Base-by-base conservation (phyloP, 768 basidiomycete genomes). In the Symmetrospora coprosmae region DNA sequence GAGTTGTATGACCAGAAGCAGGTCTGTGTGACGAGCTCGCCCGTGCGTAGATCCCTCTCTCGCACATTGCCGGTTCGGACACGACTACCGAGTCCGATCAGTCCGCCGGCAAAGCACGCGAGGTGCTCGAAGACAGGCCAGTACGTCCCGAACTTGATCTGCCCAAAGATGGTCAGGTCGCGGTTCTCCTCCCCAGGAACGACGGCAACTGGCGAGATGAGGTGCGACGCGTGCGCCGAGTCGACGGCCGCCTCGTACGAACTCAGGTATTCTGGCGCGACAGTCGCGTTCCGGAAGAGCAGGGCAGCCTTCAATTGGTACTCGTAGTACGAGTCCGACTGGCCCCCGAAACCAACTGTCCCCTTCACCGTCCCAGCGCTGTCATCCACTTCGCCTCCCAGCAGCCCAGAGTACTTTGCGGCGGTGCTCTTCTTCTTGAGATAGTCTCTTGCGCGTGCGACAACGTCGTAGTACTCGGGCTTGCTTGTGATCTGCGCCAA, bases 21-120 rank as follows among this genome's bases (percentile, higher is more conserved):
- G 1, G 73, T 70, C 43, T 70, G 60, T 0, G 75, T 75, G 50
- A 75, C n/a, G n/a, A n/a, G n/a, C n/a, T n/a, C n/a, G n/a, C n/a
- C n/a, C n/a, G n/a, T n/a, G n/a, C n/a, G n/a, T n/a, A n/a, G n/a
- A n/a, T n/a, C n/a, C n/a, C n/a, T n/a, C n/a, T n/a, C n/a, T n/a
- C n/a, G n/a, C n/a, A n/a, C n/a, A n/a, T n/a, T n/a, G n/a, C n/a
- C n/a, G n/a, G n/a, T n/a, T n/a, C n/a, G n/a, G n/a, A n/a, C n/a
- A n/a, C n/a, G n/a, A n/a, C n/a, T n/a, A 5, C 75, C 75, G 27
- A 76, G 68, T 17, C 72, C 74, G 13, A 75, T 65, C 75, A 76
- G 75, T 0, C 69, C 75, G 9, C 75, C 74, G 1, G 72, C 73
- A 63, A 74, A 76, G 65, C 73, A 74, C 0, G 71, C 56, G 4